phyloP scores from a whole-genome alignment of 2,329 filamentous ascomycete species.

The Raffaelea deltoideospora region DNA sequence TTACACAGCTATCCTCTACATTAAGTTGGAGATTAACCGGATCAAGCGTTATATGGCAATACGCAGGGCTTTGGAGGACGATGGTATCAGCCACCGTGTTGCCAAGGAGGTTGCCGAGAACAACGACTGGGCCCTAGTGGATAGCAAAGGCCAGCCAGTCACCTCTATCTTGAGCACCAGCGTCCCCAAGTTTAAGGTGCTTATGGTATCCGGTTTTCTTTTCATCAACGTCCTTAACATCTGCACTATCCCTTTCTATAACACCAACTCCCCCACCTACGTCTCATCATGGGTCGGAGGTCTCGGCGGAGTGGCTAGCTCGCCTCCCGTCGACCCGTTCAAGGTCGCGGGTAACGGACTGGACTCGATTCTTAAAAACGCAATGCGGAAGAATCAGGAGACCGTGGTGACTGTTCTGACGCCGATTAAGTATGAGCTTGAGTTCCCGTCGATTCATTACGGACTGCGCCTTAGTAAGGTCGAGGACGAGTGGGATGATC shows the following conservation, averaged over 20 bases:
- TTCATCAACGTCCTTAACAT: slow-evolving; percentile 83
- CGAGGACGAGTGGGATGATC: slow-evolving; percentile 31
- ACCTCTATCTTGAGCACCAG: slow-evolving; percentile 74
- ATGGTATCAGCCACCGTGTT: slow-evolving; percentile 77
- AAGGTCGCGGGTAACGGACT: slow-evolving; percentile 87
- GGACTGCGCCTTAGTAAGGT: slow-evolving; percentile 33
- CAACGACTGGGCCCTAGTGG: slow-evolving; percentile 65
- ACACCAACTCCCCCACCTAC: slow-evolving; percentile 29
- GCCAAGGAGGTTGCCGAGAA: slow-evolving; percentile 86
- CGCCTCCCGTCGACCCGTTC: slow-evolving; percentile 82
- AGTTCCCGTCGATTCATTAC: slow-evolving; percentile 53
- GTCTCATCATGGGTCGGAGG: slow-evolving; percentile 41
- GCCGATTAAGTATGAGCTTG: slow-evolving; percentile 90
- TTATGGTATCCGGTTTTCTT: slow-evolving; percentile 90
- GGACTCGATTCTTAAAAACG: slow-evolving; percentile 59
- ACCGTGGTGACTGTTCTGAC: slow-evolving; percentile 74
- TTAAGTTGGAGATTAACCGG: slow-evolving; percentile 97
- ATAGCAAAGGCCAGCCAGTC: slow-evolving; percentile 32
- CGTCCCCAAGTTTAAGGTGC: slow-evolving; percentile 90
- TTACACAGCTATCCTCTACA: slow-evolving; percentile 92
- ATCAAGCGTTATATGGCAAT: slow-evolving; percentile 93
- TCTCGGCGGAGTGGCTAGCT: slow-evolving; percentile 51
- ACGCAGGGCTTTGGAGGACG: slow-evolving; percentile 87
- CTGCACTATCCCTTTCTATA: slow-evolving; percentile 77
- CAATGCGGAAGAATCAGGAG: slow-evolving; percentile 49